Evolutionary conservation across 176 grass and related monocot genomes (phyloP).

Genomic region (Elaeis guineensis): DNA sequence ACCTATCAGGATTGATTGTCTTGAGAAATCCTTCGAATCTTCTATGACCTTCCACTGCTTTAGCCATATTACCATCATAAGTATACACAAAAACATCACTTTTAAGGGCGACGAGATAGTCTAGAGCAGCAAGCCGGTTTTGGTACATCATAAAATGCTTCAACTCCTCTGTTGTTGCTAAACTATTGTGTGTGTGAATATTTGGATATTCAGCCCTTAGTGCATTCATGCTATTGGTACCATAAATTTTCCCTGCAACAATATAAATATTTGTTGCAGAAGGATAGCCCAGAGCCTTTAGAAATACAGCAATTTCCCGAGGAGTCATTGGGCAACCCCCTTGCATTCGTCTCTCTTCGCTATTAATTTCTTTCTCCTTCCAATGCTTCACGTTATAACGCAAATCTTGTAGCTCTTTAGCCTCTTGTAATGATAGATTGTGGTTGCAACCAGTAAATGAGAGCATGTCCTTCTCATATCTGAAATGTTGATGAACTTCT

Average conservation of each 20-base stretch:
- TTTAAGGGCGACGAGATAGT: conserved; percentile 71
- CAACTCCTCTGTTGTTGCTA: conserved; percentile 49
- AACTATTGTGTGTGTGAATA: conserved; percentile 61
- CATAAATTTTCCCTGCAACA: conserved; percentile 84
- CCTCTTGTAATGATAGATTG: conserved; percentile 62
- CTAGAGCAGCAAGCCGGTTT: conserved; percentile 82
- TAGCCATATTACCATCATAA: conserved; percentile 98
- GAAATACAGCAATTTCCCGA: conserved; percentile 65
- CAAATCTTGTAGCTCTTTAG: conserved; percentile 64
- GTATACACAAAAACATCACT: conserved; percentile 95
- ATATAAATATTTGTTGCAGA: conserved; percentile 86
- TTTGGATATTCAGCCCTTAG: conserved; percentile 70
- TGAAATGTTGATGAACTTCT: conserved; percentile 11
- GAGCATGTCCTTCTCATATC: conserved; percentile 99
- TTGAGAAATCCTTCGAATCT: conserved; percentile 82
- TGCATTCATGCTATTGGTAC: conserved; percentile 62
- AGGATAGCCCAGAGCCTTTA: conserved; percentile 98
- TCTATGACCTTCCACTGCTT: conserved; percentile 84
- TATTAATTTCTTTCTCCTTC: conserved; percentile 95
- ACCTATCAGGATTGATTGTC: conserved; percentile 83
- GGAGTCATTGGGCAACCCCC: conserved; percentile 97
- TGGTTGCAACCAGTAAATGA: conserved; percentile 94
- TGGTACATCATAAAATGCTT: conserved; percentile 51
- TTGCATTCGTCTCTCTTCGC: conserved; percentile 64
- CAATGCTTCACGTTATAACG: conserved; percentile 68